A percentile compares a stretch with the other conserved stretches of the same genome.
These are phyloP conservation scores for Cryptosporidium bovis DNA, from an alignment of 169 alveolate species.

Conservation along the genomic window DNA sequence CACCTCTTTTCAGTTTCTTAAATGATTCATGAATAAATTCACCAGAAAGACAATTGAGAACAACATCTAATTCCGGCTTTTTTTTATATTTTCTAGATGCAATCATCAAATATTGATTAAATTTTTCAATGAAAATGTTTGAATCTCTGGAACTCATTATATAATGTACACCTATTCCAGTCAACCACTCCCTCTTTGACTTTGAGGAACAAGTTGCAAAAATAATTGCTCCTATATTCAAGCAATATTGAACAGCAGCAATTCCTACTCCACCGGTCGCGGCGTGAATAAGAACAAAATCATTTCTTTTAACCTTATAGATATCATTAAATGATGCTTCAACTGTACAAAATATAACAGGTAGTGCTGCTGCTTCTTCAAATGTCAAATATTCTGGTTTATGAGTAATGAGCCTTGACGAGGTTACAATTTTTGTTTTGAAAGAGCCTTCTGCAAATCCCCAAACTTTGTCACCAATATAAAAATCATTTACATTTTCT, in stretches of 20 bases:
- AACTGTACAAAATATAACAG: conserved; percentile 72
- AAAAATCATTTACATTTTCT: conserved; percentile 2
- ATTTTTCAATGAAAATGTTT: conserved; percentile 23
- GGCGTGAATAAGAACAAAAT: conserved; percentile 75
- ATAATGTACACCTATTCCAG: conserved; percentile 72
- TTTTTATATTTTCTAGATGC: conserved; percentile 62
- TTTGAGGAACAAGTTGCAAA: conserved; percentile 72
- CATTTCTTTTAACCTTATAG: conserved; percentile 77
- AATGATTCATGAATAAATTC: conserved; percentile 71
- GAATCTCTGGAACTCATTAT: conserved; percentile 73
- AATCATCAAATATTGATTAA: background rate
- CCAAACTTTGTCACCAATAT: conserved; percentile 58
- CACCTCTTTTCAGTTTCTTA: conserved; percentile 36
- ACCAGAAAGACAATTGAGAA: conserved; percentile 75
- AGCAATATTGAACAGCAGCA: conserved; percentile 74
- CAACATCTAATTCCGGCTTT: conserved; percentile 49
- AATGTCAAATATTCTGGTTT: conserved; percentile 52
- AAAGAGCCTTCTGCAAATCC: conserved; percentile 69
- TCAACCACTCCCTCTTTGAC: conserved; percentile 42
- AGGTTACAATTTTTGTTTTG: conserved; percentile 41
- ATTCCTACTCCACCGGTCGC: conserved; percentile 79
- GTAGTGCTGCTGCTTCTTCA: conserved; percentile 78
- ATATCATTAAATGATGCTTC: conserved; percentile 77
- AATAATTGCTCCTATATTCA: conserved; percentile 71
- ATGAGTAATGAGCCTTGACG: conserved; percentile 53